Base-by-base conservation (phyloP, 176 grass and related monocot species). In the Carex parvula region DNA sequence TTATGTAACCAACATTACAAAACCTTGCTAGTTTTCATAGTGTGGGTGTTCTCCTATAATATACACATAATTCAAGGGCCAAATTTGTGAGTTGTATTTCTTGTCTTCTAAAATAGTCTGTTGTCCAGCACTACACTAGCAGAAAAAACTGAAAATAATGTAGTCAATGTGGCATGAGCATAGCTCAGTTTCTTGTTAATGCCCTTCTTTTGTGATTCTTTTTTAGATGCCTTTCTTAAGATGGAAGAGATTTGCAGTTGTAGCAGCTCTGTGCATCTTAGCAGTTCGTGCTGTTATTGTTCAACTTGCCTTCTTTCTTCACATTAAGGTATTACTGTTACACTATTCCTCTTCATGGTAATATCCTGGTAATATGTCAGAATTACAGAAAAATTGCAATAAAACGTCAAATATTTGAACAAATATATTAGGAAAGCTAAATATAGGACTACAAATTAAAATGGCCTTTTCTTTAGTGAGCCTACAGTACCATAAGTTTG, bases 241-340 rank as follows among this genome's bases (percentile, higher is more conserved):
- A 82, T 99, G 93, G 96, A 99, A 95, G 83, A 95, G 96, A 85
- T 99, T 80, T 89, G 96, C 93, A 88, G 88, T 94, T 84, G 81
- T 95, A 84, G 96, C 96, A 89, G 93, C 96, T 67, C 86, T 92
- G 15, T 99, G 93, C 87, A 99, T 95, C 76, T 85, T 99, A 85
- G 89, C 88, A 73, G 93, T 99, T 22, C 91, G 91, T 64, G 93
- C 96, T 17, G 91, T 99, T 88, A 91, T 99, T 86, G 96, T 99
- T 92, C 93, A 99, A 65, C 87, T 99, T 50, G 91, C 91, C 52
- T 99, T 99, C 91, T 99, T 99, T 84, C 89, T 95, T 55, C 96
- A 99, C 83, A 99, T 99, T 84, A 89, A 99, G 91, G 96, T 73
- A 87, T 77, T 8, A 30, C 5, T 33, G 50, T 29, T 77, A 55